These are phyloP conservation scores for Leccinum rimulosum DNA, from an alignment of 768 basidiomycete species.

Conservation along the genomic window DNA sequence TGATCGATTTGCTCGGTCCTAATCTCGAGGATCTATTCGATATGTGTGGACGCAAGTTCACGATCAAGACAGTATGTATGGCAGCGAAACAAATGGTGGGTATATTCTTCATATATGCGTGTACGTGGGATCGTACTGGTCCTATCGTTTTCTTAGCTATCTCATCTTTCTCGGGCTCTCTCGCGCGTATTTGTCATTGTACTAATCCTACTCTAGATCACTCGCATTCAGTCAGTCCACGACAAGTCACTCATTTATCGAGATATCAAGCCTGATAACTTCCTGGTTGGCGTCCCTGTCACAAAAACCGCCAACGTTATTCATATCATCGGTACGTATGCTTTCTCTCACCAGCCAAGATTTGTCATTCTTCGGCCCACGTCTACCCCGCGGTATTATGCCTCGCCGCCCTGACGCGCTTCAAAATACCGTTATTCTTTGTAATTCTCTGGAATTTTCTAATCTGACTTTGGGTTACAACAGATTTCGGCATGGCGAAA, in stretches of 20 bases:
- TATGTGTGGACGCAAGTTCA: slow-evolving; percentile 98
- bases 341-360: slow-evolving; percentile 4
- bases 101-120: slow-evolving; percentile 5
- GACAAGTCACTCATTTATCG: slow-evolving; percentile 98
- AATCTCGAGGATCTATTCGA: slow-evolving; percentile 98
- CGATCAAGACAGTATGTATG: slow-evolving; percentile 98
- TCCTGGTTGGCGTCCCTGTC: slow-evolving; percentile 90
- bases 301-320: slow-evolving; percentile 88
- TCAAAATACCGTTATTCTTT: not conserved
- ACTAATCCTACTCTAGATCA: slow-evolving; percentile 56
- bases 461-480: slow-evolving; percentile 16
- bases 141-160: slow-evolving; percentile 1
- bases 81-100: slow-evolving; percentile 98
- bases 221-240: slow-evolving; percentile 95
- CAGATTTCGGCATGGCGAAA: slow-evolving; percentile 99
- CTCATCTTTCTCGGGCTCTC: slow-evolving; percentile 1
- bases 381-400: slow-evolving; percentile 1
- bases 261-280: slow-evolving; percentile 99
- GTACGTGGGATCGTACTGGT: not conserved
- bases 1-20: slow-evolving; percentile 95
- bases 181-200: not conserved
- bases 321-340: slow-evolving; percentile 76
- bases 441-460: not conserved
- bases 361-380: slow-evolving; percentile 8
- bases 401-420: not conserved